A percentile compares a stretch with the other conserved stretches of the same genome.
These are phyloP conservation scores for Ocimum tenuiflorum DNA, from an alignment of 257 asterid species.

Conservation along the genomic window DNA sequence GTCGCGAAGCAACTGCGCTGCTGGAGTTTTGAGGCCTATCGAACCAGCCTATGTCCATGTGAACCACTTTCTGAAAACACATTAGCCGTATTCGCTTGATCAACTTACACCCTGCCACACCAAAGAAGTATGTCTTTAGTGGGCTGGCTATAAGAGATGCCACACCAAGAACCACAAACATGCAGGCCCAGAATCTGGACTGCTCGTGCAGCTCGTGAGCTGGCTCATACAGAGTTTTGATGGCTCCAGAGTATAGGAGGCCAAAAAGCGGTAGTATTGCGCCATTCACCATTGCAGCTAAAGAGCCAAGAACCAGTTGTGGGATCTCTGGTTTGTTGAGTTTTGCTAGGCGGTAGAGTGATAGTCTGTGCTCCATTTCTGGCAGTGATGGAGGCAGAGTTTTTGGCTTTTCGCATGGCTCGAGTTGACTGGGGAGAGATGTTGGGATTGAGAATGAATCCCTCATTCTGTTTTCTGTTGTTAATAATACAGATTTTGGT, in stretches of 20 bases:
- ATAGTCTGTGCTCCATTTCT: neutral
- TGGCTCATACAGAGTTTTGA: constrained; percentile 41
- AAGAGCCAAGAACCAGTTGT: constrained; percentile 36
- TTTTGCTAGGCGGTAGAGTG: constrained; percentile 39
- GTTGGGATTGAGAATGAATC: constrained; percentile 8
- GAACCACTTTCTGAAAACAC: constrained; percentile 58
- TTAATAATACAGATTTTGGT: constrained; percentile 14
- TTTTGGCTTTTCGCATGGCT: neutral
- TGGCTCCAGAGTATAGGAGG: constrained; percentile 32
- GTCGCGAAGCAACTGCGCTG: constrained; percentile 27
- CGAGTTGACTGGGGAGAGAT: neutral
- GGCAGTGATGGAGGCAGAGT: neutral
- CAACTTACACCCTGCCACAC: constrained; percentile 51
- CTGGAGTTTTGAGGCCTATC: constrained; percentile 43
- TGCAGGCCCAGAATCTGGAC: constrained; percentile 45
- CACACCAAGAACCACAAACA: constrained; percentile 38
- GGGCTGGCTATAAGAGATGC: constrained; percentile 43
- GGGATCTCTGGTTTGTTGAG: constrained; percentile 43
- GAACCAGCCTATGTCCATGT: constrained; percentile 62
- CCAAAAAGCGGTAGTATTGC: constrained; percentile 44
- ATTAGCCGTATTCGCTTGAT: constrained; percentile 41
- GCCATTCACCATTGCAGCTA: constrained; percentile 48
- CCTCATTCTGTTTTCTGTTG: constrained; percentile 20
- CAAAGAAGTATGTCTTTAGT: constrained; percentile 39
- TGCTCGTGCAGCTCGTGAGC: constrained; percentile 33